Evolutionary conservation across 257 asterid species (phyloP), one percentile per base, ranked within the genome.

Genomic region (Sherardia arvensis): DNA sequence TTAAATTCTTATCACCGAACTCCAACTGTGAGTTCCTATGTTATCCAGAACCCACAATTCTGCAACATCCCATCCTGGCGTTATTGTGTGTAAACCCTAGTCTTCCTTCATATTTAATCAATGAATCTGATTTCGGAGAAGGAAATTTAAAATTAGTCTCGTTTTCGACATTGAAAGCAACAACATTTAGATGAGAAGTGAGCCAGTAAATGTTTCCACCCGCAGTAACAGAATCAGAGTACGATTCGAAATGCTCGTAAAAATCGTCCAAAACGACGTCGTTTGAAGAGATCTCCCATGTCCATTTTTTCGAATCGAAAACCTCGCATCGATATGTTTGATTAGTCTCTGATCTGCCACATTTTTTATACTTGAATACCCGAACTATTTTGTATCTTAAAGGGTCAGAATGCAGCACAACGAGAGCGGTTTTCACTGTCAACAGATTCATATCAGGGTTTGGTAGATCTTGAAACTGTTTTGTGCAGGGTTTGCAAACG

Each of bases 391-490:
- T 73, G 64, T 57, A 76, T 12, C 15, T 53, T 15, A 73, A 14
- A 48, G 78, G 75, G 1, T 17, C 4, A 6, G 69, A 59, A 9
- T 26, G n/a, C 23, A 70, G 2, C 25, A 73, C 77, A 56, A 66
- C n/a, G 1, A 73, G 22, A 2, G 51, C 72, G 2, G 63, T 58
- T 0, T 64, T 47, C 4, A 4, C 28, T 4, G 75, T 56, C 18
- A 0, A 0, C 0, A 8, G 64, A 1, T 65, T 59, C 9, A 33
- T 38, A 7, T 71, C 60, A 0, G 77, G 73, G 30, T 66, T 64
- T 0, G 84, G 84, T 34, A 76, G 7, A 18, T 33, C 4, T 47
- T 64, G 68, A 70, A 71, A 75, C 20, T 79, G 74, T 29, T 23
- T 7, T 1, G 66, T 69, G 20, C 61, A 43, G 14, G 81, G 84